Percentiles rank a stretch among this genome's conserved stretches.
Evolutionary conservation across 108 stramenopile genomes (phyloP).

Genomic region (Cyclotella baltica): DNA sequence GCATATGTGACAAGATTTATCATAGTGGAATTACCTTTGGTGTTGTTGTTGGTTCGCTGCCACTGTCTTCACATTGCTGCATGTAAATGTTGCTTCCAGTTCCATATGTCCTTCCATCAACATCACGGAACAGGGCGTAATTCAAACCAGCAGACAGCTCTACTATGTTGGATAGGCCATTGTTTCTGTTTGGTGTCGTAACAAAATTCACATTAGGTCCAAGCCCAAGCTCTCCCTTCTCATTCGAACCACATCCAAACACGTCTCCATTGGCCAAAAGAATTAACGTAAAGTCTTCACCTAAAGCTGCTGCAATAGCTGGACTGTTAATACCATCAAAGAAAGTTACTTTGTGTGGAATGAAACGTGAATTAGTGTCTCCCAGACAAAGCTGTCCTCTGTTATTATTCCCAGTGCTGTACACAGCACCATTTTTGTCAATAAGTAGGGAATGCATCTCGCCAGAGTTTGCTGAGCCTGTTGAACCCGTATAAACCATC

Average conservation of each 20-base stretch:
- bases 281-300: slow-evolving; percentile 41
- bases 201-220: slow-evolving; percentile 15
- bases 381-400: slow-evolving; percentile 35
- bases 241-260: slow-evolving; percentile 41
- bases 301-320: slow-evolving; percentile 34
- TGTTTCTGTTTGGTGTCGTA: slow-evolving; percentile 11
- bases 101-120: slow-evolving; percentile 23
- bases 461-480: slow-evolving; percentile 32
- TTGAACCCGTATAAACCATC: slow-evolving; percentile 23
- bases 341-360: slow-evolving; percentile 15
- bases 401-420: slow-evolving; percentile 25
- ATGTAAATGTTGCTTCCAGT: slow-evolving; percentile 51
- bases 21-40: slow-evolving; percentile 3
- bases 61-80: slow-evolving; percentile 53
- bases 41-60: slow-evolving; percentile 25
- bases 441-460: slow-evolving; percentile 40
- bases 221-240: slow-evolving; percentile 55
- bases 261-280: slow-evolving; percentile 36
- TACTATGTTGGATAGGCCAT: slow-evolving; percentile 31
- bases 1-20: too few species aligned
- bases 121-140: slow-evolving; percentile 27
- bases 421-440: slow-evolving; percentile 30
- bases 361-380: slow-evolving; percentile 4
- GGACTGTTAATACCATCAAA: slow-evolving; percentile 5
- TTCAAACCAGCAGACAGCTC: slow-evolving; percentile 45